These are phyloP conservation scores for Gastrolobium bilobum DNA, from an alignment of 306 rosid genomes.

Conservation along the genomic window DNA sequence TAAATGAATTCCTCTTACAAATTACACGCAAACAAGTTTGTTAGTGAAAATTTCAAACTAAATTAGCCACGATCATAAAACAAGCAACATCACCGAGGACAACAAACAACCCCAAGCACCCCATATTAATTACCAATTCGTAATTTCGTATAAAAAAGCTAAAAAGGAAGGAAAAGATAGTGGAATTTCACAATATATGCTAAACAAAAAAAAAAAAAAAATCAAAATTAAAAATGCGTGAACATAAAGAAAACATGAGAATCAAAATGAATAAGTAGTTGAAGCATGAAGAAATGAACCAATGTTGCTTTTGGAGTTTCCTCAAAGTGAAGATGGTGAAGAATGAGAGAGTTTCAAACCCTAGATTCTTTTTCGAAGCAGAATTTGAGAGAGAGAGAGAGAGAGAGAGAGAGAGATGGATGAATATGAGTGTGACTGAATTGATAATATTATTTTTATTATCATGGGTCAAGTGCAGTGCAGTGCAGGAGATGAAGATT, in stretches of 20 bases:
- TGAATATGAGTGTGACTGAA: slow-evolving; percentile 41
- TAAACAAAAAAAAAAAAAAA: neutral
- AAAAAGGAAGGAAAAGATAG: slow-evolving; percentile 11
- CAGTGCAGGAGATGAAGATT: slow-evolving; percentile 26
- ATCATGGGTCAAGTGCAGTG: slow-evolving; percentile 38
- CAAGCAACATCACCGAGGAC: slow-evolving; percentile 2
- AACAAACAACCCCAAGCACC: neutral
- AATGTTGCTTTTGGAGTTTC: slow-evolving; percentile 30
- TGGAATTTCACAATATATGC: neutral
- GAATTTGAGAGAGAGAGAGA: slow-evolving; percentile 18
- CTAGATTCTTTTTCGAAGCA: slow-evolving; percentile 58
- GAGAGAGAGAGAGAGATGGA: slow-evolving; percentile 17
- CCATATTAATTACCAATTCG: slow-evolving; percentile 6
- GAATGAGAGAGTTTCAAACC: slow-evolving; percentile 61
- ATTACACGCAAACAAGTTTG: neutral
- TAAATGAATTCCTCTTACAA: neutral
- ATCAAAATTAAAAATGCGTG: slow-evolving; percentile 15
- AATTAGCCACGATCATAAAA: slow-evolving; percentile 1
- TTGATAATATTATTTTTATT: slow-evolving; percentile 28
- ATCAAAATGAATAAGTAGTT: slow-evolving; percentile 25
- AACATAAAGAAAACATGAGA: slow-evolving; percentile 2
- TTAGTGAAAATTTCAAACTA: slow-evolving; percentile 22
- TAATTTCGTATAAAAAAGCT: neutral
- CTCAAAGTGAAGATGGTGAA: slow-evolving; percentile 16
- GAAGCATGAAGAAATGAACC: slow-evolving; percentile 31